Conservation (phyloP, 768 basidiomycete genomes). For the Lentinula edodes region DNA sequence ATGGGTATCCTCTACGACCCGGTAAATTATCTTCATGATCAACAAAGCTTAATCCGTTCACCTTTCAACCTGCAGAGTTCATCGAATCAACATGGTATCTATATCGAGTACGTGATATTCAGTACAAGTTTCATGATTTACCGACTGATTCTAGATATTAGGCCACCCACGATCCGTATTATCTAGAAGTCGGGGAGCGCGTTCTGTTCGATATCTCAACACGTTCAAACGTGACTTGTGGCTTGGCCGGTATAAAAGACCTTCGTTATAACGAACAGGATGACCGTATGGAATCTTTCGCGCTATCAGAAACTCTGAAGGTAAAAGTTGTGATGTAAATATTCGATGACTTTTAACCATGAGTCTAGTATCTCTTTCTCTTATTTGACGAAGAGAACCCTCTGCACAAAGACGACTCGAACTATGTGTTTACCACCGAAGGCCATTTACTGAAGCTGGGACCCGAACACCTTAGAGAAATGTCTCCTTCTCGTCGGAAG, state of each 20-base stretch:
- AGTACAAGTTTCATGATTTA: constrained; percentile 2
- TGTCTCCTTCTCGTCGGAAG: constrained; percentile 54
- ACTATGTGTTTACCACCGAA: constrained; percentile 93
- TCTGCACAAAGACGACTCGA: constrained; percentile 70
- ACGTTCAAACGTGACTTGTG: constrained; percentile 80
- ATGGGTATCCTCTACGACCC: constrained; percentile 78
- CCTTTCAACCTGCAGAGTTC: constrained; percentile 51
- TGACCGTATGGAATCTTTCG: constrained; percentile 97
- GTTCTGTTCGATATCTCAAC: constrained; percentile 69
- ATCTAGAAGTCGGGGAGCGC: constrained; percentile 86
- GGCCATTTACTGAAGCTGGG: constrained; percentile 82
- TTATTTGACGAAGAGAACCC: constrained; percentile 85
- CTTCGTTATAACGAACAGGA: constrained; percentile 73
- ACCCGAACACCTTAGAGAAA: constrained; percentile 43
- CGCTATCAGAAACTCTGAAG: constrained; percentile 90
- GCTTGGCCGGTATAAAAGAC: constrained; percentile 77
- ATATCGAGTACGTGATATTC: constrained; percentile 55
- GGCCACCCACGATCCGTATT: constrained; percentile 91
- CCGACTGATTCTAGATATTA: constrained; percentile 22
- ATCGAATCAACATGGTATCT: constrained; percentile 96
- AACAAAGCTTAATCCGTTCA: background rate
- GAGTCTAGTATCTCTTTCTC: constrained; percentile 78
- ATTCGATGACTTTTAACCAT: background rate
- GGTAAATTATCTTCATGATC: constrained; percentile 28
- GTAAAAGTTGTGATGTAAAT: constrained; percentile 25